Base-by-base conservation (phyloP, 768 basidiomycete genomes). In the Cyclocybe cylindracea region DNA sequence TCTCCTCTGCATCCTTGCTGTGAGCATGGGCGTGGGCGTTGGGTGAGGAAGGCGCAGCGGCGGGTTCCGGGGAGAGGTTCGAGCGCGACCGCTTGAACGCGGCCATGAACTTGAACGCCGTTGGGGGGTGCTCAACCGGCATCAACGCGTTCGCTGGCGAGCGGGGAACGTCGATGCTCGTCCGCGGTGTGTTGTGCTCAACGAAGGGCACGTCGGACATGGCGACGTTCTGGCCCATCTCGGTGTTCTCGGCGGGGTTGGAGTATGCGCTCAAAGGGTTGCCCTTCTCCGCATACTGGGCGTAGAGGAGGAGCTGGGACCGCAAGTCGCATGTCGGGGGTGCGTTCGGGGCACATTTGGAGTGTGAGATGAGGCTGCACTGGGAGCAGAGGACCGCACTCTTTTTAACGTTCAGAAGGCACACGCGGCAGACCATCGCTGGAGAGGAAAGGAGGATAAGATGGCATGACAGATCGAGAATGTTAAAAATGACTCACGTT, bases 351-450 rank as follows among this genome's bases (percentile, higher is more conserved):
- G 84, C 81, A 59, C 92, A 94, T 63, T 86, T 87, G 18, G 84
- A 72, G 66, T 98, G 95, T 19, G 87, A 84, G 54, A 98, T 90
- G 53, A 98, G 80, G 58, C 87, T 93, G 72, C 95, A 98, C 56
- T 86, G 85, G 37, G 88, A 85, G 63, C 95, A 98, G 6, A 98
- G 75, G 7, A 94, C 87, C 1, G 90, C 94, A 50, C 79, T 86
- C 70, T 89, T 93, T 78, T 92, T 94, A 60, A 92, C 87, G 54
- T 77, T 80, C 37, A 77, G 71, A 51, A 84, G 77, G 67, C 95
- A 97, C 11, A 97, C 87, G 36, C 91, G 81, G 70, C 95, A 98
- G 2, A 79, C 71, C 76, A 97, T 87, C 24, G 91, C 95, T 98
- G 60, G 4, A 46, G 43, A 50, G 43, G 33, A 43, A 46, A 45